Evolutionary conservation across 2,329 filamentous ascomycete species (phyloP), one percentile per base, ranked within the genome.

Genomic region (Waltergamsia citrina): DNA sequence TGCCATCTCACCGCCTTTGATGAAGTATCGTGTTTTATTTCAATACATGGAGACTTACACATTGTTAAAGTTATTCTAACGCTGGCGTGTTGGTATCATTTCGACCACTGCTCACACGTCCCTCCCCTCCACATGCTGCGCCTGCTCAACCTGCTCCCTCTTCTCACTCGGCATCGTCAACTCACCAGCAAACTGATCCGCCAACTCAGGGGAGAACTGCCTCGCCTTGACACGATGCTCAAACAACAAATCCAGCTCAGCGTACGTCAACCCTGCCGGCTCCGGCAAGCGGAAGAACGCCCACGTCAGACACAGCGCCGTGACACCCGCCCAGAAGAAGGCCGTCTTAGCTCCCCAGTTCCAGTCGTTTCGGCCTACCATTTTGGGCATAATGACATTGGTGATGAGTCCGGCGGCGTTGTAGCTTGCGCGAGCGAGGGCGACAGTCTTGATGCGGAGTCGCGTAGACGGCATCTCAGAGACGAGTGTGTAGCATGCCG

Each of bases 401-500:
- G 29, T 36, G 29, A 36, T 32, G 22, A 36, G 29, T 21, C 29
- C 34, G 12, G 34, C 34, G 34, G 32, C 20, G 28, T 43, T 41
- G 23, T 38, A 40, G 12, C 37, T 35, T 41, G 58, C 62, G 31
- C 65, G 53, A 1, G 60, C 63, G 14, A 68, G 46, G 10, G 65
- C 63, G 14, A 67, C 58, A 0, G 63, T 62, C 47, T 67, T 63
- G 31, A 59, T 63, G 29, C 63, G 56, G 15, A 68, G 54, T 25
- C 64, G 63, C 4, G 62, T 65, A 0, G 62, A 64, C 1, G 57
- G 55, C 4, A 67, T 40, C 45, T 68, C 65, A 2, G 65, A 74
- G 5, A 94, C 86, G 22, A 94, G 70, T 0, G 85, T 90, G 60
- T 92, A 94, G 59, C 83, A 87, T 18, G 94, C 85, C 24, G 41